Evolutionary conservation across 257 asterid species (phyloP).

Genomic region (Cinchona pubescens): DNA sequence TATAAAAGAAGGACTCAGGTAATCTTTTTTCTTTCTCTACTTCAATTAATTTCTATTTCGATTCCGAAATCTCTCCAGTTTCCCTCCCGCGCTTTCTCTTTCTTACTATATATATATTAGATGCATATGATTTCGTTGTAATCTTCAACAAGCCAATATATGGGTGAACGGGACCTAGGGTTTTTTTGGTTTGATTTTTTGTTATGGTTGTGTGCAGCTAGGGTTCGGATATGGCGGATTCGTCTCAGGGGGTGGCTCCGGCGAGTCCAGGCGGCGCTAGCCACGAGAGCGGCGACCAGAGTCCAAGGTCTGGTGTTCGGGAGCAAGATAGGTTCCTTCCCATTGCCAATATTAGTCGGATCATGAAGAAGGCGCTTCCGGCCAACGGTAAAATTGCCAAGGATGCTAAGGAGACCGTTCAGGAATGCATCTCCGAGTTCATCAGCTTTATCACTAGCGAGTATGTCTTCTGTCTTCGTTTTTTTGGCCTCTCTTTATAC

Average conservation of each 20-base stretch:
- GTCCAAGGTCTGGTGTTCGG: slow-evolving; percentile 68
- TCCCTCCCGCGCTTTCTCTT: slow-evolving; percentile 2
- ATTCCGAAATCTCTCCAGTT: background rate
- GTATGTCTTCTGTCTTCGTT: slow-evolving; percentile 35
- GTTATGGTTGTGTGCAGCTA: slow-evolving; percentile 15
- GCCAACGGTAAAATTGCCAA: slow-evolving; percentile 76
- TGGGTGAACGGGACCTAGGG: slow-evolving; percentile 2
- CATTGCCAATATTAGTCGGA: slow-evolving; percentile 73
- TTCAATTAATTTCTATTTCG: background rate
- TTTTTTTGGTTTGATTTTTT: slow-evolving; percentile 14
- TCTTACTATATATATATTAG: background rate
- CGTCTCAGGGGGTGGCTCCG: slow-evolving; percentile 39
- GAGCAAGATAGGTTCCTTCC: slow-evolving; percentile 81
- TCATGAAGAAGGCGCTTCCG: slow-evolving; percentile 83
- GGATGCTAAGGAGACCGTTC: slow-evolving; percentile 85
- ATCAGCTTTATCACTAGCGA: slow-evolving; percentile 88
- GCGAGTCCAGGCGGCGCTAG: slow-evolving; percentile 68
- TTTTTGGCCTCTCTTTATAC: background rate
- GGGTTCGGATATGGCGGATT: slow-evolving; percentile 57
- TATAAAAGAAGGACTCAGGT: too few relatives aligned
- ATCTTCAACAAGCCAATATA: too few relatives aligned
- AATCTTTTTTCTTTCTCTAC: background rate
- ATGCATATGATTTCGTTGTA: background rate
- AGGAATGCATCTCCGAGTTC: slow-evolving; percentile 84
- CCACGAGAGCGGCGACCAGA: slow-evolving; percentile 69